These are phyloP conservation scores for Pseudocercospora fuligena DNA, from an alignment of 2,329 filamentous ascomycete species.

Conservation along the genomic window DNA sequence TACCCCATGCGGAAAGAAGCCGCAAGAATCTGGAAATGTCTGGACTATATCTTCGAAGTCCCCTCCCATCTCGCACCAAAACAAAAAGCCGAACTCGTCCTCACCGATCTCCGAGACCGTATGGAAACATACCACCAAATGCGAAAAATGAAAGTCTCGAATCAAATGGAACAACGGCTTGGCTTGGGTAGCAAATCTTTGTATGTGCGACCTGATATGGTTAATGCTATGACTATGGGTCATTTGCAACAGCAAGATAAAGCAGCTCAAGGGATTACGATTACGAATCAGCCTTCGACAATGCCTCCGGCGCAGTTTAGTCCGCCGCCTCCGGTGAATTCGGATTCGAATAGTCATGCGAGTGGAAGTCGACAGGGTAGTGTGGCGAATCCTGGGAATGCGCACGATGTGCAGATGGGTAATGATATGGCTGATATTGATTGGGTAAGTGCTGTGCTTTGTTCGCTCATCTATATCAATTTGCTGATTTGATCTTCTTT, in stretches of 20 bases:
- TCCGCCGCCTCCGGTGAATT: slow-evolving; percentile 29
- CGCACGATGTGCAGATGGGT: neutral
- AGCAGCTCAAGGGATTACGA: slow-evolving; percentile 10
- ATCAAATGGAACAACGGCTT: slow-evolving; percentile 38
- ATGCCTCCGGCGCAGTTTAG: slow-evolving; percentile 34
- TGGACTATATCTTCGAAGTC: slow-evolving; percentile 73
- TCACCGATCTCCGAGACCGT: slow-evolving; percentile 66
- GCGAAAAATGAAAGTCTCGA: slow-evolving; percentile 53
- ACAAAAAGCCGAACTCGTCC: slow-evolving; percentile 64
- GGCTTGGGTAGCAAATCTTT: slow-evolving; percentile 16
- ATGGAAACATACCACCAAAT: slow-evolving; percentile 64
- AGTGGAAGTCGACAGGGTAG: slow-evolving; percentile 33
- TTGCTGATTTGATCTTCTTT: neutral
- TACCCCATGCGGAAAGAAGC: slow-evolving; percentile 62
- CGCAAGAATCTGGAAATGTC: slow-evolving; percentile 70
- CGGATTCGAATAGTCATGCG: slow-evolving; percentile 24
- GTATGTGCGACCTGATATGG: neutral
- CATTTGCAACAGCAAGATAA: slow-evolving; percentile 25
- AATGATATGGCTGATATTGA: slow-evolving; percentile 62
- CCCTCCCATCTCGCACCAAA: slow-evolving; percentile 57
- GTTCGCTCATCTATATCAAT: neutral
- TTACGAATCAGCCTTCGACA: neutral
- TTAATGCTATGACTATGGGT: slow-evolving; percentile 13
- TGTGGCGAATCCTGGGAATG: slow-evolving; percentile 18
- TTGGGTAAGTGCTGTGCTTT: slow-evolving; percentile 59